Conservation (phyloP, 441 rosid genomes). For the Syzygium syzygioides region DNA sequence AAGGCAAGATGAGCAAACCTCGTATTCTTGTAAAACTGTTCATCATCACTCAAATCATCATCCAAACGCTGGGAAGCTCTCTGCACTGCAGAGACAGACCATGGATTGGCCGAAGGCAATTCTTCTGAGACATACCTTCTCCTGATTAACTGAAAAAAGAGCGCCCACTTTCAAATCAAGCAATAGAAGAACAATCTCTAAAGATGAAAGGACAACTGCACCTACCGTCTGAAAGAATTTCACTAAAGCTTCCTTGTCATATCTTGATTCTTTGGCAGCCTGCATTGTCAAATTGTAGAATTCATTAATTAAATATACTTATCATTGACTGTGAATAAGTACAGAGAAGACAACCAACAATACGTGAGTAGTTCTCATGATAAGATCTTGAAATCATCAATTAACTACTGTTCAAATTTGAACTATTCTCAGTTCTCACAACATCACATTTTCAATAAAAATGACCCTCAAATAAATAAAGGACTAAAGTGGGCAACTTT, state of each 20-base stretch:
- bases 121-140: constrained; percentile 92
- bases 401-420: neutral
- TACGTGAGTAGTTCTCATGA: neutral
- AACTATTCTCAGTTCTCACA: neutral
- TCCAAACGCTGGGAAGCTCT: constrained; percentile 63
- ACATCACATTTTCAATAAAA: neutral
- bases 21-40: constrained; percentile 47
- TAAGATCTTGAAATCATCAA: neutral
- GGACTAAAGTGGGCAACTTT: neutral
- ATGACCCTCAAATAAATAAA: neutral
- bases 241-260: constrained; percentile 84
- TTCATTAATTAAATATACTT: neutral
- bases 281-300: constrained; percentile 14
- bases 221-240: constrained; percentile 75
- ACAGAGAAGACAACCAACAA: neutral
- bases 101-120: constrained; percentile 52
- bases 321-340: neutral
- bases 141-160: constrained; percentile 68
- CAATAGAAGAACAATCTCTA: neutral
- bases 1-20: constrained; percentile 32
- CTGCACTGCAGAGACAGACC: constrained; percentile 66
- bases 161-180: neutral
- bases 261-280: constrained; percentile 98
- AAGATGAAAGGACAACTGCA: constrained; percentile 7
- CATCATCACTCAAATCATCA: constrained; percentile 63